phyloP scores from a whole-genome alignment of 768 basidiomycete genomes.

The Kwoniella dejecticola region DNA sequence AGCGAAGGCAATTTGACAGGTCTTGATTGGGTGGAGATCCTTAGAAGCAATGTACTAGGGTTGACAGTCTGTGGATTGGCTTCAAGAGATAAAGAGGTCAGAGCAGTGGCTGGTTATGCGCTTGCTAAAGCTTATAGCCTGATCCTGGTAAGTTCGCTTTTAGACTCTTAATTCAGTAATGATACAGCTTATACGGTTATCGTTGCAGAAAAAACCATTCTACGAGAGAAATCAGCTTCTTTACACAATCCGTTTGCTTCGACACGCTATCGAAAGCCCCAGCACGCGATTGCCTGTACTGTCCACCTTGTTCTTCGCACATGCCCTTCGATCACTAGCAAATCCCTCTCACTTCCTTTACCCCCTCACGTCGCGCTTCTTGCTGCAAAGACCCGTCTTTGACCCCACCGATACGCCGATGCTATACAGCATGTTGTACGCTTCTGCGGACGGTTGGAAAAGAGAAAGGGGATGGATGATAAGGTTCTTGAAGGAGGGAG shows the following conservation, averaged over 20 bases:
- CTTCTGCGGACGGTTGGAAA: constrained; percentile 74
- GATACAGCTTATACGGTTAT: too few relatives aligned
- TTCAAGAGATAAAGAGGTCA: constrained; percentile 64
- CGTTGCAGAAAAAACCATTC: constrained; percentile 64
- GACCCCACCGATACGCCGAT: constrained; percentile 84
- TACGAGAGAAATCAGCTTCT: constrained; percentile 75
- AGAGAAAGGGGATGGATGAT: constrained; percentile 89
- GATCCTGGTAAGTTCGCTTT: constrained; percentile 63
- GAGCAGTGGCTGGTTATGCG: constrained; percentile 66
- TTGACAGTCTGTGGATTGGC: constrained; percentile 74
- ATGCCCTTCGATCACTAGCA: constrained; percentile 78
- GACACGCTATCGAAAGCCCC: constrained; percentile 62
- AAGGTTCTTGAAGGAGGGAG: constrained; percentile 76
- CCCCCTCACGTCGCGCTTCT: constrained; percentile 79
- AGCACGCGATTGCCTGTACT: constrained; percentile 70
- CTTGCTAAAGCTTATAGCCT: constrained; percentile 65
- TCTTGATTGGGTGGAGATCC: constrained; percentile 80
- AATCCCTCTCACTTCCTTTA: constrained; percentile 87
- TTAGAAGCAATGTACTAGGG: constrained; percentile 76
- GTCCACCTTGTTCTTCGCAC: constrained; percentile 76
- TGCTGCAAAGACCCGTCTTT: constrained; percentile 81
- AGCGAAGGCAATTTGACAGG: constrained; percentile 62
- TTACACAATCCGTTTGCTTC: constrained; percentile 69
- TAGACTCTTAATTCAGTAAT: too few relatives aligned
- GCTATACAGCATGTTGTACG: constrained; percentile 85